Evolutionary conservation across 192 early-diverging fungal species (phyloP), one percentile per base, ranked within the genome.

Genomic region (Spizellomyces punctatus): DNA sequence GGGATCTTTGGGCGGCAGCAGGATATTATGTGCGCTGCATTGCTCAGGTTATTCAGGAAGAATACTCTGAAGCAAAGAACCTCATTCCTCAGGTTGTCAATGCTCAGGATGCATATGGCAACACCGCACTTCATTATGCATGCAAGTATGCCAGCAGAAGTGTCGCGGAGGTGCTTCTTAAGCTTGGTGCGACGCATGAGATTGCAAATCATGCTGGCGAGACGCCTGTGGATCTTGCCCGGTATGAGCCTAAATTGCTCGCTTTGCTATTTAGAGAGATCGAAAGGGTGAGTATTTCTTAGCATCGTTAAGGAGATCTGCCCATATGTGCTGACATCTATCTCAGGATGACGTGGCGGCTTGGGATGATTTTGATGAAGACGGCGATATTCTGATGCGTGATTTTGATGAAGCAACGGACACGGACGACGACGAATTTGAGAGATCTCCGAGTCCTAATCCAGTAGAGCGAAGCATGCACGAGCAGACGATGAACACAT

Each of bases 71-170:
- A 14, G 60, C 69, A n/a, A 41, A 19, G 59, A 36, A 63, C 4
- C 68, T 61, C 12, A 44, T 72, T 12, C 72, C 56, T 45, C 10
- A 58, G 45, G 56, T 66, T 2, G 50, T 76, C 19, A 66, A 76
- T 42, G 22, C 61, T 12, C 63, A 61, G 57, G 72, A 72, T 45
- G 21, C 48, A 54, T 17, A 67, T 44, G 76, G 76, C 12, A 67
- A 73, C 55, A 77, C 76, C 8, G 71, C 76, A n/a, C 41, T 72
- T 27, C 76, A 77, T 45, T 73, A 69, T 45, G 76, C 76, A 17
- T 72, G 64, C 47, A 58, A 64, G 5, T 54, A 44, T n/a, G 71
- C 71, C 10, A 67, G 63, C 58, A 12, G 46, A 6, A 19, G 21
- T 46, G 14, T 76, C 6, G 58, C 45, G 10, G 27, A 45, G 54